phyloP scores from a whole-genome alignment of 306 rosid species.

The Argentina anserina region DNA sequence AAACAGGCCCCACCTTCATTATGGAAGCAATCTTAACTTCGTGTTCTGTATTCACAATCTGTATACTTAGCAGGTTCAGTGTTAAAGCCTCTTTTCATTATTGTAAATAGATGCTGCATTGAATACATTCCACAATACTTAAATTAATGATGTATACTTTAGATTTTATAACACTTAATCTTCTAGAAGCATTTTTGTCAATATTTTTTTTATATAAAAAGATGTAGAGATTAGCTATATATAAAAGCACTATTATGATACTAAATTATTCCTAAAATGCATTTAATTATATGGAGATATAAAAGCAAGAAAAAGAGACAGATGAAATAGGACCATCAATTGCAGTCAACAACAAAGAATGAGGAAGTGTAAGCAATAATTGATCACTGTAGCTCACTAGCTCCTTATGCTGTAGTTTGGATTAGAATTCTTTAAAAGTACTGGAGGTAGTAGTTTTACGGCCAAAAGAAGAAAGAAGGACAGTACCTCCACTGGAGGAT shows the following conservation, averaged over 20 bases:
- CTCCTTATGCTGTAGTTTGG: background rate
- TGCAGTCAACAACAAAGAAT: background rate
- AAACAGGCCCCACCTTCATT: background rate
- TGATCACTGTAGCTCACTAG: background rate
- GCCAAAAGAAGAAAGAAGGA: background rate
- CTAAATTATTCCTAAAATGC: background rate
- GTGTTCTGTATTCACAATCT: background rate
- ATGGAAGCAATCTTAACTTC: background rate
- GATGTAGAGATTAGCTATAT: background rate
- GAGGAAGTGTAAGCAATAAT: background rate
- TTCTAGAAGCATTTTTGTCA: background rate
- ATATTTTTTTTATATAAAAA: background rate
- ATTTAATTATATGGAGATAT: background rate
- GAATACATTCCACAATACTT: background rate
- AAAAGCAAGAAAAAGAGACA: background rate
- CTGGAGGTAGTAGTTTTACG: background rate
- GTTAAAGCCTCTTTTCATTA: background rate
- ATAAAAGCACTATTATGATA: background rate
- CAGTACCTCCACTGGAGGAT: conserved; percentile 95
- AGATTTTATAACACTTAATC: background rate
- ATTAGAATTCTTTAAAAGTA: background rate
- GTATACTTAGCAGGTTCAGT: background rate
- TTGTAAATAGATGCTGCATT: background rate
- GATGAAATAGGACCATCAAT: background rate
- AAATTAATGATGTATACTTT: background rate